A percentile compares a stretch with the other conserved stretches of the same genome.
phyloP scores from a whole-genome alignment of 108 stramenopile genomes.

The Ochromonas danica region DNA sequence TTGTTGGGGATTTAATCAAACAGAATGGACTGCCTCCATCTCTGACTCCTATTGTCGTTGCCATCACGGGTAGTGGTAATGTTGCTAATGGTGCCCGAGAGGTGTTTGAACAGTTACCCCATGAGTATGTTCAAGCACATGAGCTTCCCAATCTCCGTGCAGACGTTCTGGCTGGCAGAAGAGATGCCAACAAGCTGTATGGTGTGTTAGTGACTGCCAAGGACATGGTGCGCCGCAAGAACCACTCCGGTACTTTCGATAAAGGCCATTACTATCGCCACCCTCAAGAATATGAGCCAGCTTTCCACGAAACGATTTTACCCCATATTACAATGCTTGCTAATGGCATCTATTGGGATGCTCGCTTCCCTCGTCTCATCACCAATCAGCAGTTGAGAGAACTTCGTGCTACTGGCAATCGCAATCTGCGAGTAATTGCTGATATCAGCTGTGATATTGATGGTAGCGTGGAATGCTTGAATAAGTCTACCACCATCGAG shows the following conservation, averaged over 20 bases:
- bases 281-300: constrained; percentile 64
- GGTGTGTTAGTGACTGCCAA: constrained; percentile 24
- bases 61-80: constrained; percentile 70
- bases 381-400: constrained; percentile 63
- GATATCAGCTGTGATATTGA: constrained; percentile 77
- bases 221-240: constrained; percentile 54
- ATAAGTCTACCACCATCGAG: constrained; percentile 69
- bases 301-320: constrained; percentile 63
- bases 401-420: constrained; percentile 49
- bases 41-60: constrained; percentile 66
- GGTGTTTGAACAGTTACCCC: constrained; percentile 71
- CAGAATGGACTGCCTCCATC: constrained; percentile 57
- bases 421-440: constrained; percentile 60
- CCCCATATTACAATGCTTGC: constrained; percentile 67
- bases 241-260: constrained; percentile 55
- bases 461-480: constrained; percentile 70
- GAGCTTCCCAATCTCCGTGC: constrained; percentile 51
- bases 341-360: constrained; percentile 80
- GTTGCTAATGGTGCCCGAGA: constrained; percentile 70
- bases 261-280: constrained; percentile 63
- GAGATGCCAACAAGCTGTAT: constrained; percentile 37
- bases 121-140: constrained; percentile 64
- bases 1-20: constrained; percentile 50
- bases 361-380: constrained; percentile 69
- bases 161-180: constrained; percentile 11